These are phyloP conservation scores for Fusarium miscanthi DNA, from an alignment of 2,329 filamentous ascomycete genomes.

Conservation along the genomic window DNA sequence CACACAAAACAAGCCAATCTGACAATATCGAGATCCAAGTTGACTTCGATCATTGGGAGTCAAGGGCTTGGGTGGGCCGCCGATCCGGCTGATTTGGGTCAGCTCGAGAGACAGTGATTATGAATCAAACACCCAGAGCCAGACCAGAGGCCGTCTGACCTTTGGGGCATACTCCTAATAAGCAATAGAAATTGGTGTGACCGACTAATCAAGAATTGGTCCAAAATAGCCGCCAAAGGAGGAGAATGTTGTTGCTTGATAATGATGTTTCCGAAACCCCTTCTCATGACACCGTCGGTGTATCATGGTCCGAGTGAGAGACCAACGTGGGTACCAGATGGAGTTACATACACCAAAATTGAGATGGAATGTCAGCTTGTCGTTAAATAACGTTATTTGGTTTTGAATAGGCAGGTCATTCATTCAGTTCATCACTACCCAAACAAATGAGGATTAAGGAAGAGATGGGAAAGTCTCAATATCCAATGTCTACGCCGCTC, in stretches of 20 bases:
- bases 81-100: slow-evolving; percentile 12
- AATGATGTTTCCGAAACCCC: background rate
- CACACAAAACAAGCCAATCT: slow-evolving; percentile 14
- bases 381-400: slow-evolving; percentile 12
- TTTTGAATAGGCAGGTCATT: slow-evolving; percentile 25
- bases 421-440: slow-evolving; percentile 25
- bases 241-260: slow-evolving; percentile 10
- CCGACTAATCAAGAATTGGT: background rate
- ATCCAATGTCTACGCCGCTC: slow-evolving; percentile 31
- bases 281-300: background rate
- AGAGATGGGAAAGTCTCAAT: slow-evolving; percentile 8
- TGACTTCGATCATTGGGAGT: background rate
- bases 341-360: background rate
- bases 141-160: slow-evolving; percentile 8
- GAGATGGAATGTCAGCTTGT: slow-evolving; percentile 30
- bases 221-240: slow-evolving; percentile 5
- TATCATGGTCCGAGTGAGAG: background rate
- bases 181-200: background rate
- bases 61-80: slow-evolving; percentile 4
- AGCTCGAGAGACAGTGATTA: slow-evolving; percentile 17
- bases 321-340: background rate
- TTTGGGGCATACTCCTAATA: background rate
- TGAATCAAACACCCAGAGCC: slow-evolving; percentile 15
- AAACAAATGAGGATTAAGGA: slow-evolving; percentile 22
- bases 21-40: slow-evolving; percentile 27